phyloP scores from a whole-genome alignment of 1,284 basidiomycete species.

The Hypsizygus ulmarius region DNA sequence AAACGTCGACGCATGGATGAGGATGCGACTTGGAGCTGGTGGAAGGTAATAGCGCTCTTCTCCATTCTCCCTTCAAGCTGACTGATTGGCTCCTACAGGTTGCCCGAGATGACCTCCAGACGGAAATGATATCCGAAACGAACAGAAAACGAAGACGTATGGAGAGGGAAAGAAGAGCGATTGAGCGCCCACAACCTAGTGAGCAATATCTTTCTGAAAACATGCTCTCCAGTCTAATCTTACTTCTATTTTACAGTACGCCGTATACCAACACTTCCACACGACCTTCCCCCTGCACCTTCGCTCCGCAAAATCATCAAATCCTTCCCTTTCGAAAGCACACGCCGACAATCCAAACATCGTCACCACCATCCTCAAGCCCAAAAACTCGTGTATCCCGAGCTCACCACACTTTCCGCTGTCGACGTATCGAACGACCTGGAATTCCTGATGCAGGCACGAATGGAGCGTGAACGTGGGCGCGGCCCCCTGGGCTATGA shows the following conservation, averaged over 20 bases:
- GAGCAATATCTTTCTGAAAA: constrained; percentile 14
- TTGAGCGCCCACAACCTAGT: constrained; percentile 76
- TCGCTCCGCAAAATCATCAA: constrained; percentile 52
- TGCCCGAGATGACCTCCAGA: constrained; percentile 72
- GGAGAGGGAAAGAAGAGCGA: constrained; percentile 74
- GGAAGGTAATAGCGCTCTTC: constrained; percentile 54
- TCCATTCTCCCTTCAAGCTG: background rate
- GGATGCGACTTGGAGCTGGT: constrained; percentile 70
- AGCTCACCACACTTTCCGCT: constrained; percentile 47
- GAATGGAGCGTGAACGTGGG: constrained; percentile 22
- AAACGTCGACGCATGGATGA: constrained; percentile 63
- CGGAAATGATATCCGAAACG: constrained; percentile 78
- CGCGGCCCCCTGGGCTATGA: constrained; percentile 15
- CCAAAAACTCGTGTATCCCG: constrained; percentile 46
- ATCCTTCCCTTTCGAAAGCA: constrained; percentile 31
- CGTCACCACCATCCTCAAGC: constrained; percentile 4
- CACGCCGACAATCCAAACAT: constrained; percentile 26
- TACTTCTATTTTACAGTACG: constrained; percentile 35
- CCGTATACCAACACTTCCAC: constrained; percentile 44
- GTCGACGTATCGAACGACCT: constrained; percentile 54
- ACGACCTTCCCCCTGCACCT: constrained; percentile 41
- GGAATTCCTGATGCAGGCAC: constrained; percentile 51
- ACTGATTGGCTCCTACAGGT: constrained; percentile 36
- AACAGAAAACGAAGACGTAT: constrained; percentile 77
- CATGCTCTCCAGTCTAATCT: constrained; percentile 16